phyloP scores from a whole-genome alignment of 2,329 filamentous ascomycete genomes.

The Leptographium lundbergii region DNA sequence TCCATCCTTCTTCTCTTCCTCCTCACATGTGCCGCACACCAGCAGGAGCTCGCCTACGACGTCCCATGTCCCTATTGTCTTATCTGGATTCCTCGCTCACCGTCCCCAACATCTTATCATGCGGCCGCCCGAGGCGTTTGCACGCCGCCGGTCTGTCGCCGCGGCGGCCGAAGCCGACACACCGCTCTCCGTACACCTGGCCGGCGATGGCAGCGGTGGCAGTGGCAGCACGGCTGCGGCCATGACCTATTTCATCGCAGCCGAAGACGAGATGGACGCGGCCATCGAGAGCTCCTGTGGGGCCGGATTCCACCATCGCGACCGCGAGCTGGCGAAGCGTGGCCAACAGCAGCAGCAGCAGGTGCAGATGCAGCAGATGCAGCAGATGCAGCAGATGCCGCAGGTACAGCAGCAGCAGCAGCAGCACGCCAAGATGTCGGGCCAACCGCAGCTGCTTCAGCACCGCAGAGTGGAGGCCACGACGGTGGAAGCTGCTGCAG shows the following conservation, averaged over 20 bases:
- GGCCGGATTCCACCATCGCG: conserved; percentile 12
- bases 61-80: not conserved
- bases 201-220: not conserved
- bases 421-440: not conserved
- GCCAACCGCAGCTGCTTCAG: not conserved
- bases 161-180: conserved; percentile 22
- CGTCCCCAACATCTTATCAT: conserved; percentile 16
- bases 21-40: not conserved
- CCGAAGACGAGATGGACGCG: conserved; percentile 32
- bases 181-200: conserved; percentile 11
- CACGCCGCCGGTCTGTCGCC: conserved; percentile 23
- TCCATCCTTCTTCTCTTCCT: not conserved
- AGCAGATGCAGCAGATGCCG: not conserved
- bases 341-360: not conserved
- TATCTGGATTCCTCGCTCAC: not conserved
- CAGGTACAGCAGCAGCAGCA: not conserved
- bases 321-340: not conserved
- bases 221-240: conserved; percentile 17
- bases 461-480: not conserved
- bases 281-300: conserved; percentile 15
- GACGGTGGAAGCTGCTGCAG: not conserved
- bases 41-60: not conserved
- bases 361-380: not conserved
- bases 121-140: conserved; percentile 31
- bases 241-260: conserved; percentile 39